Evolutionary conservation across 164 flowering plant genomes (phyloP).

Genomic region (Pachysandra terminalis): DNA sequence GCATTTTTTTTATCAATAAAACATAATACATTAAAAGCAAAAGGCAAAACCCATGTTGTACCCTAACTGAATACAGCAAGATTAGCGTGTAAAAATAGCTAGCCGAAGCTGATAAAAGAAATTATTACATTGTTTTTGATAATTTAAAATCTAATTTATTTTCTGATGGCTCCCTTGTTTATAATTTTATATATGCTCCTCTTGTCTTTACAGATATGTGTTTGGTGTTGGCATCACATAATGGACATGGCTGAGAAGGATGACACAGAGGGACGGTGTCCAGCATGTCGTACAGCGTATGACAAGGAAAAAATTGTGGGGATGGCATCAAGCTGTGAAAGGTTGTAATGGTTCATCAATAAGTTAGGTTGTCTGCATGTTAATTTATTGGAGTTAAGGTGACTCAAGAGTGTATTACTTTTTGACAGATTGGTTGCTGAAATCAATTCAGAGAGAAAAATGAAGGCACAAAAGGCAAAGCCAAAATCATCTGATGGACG

Average conservation of each 20-base stretch:
- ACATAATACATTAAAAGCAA: too few relatives aligned
- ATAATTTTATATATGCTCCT: not conserved
- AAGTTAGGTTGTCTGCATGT: not conserved
- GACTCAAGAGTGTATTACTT: not conserved
- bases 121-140: too few relatives aligned
- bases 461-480: slow-evolving; percentile 74
- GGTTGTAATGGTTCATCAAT: slow-evolving; percentile 30
- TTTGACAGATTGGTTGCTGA: slow-evolving; percentile 70
- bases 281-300: slow-evolving; percentile 93
- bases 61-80: too few relatives aligned
- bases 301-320: too few relatives aligned
- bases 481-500: slow-evolving; percentile 72
- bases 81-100: too few relatives aligned
- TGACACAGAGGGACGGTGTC: slow-evolving; percentile 91
- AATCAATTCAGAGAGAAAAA: slow-evolving; percentile 57
- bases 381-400: not conserved
- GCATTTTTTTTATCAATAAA: too few relatives aligned
- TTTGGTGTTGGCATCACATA: too few relatives aligned
- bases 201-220: slow-evolving; percentile 58
- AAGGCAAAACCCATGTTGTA: too few relatives aligned
- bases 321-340: slow-evolving; percentile 69
- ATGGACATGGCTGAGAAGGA: too few relatives aligned
- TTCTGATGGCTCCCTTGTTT: too few relatives aligned
- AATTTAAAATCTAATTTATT: too few relatives aligned
- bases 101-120: too few relatives aligned